These are phyloP conservation scores for Penicillium herquei DNA, from an alignment of 495 filamentous ascomycete genomes.

Conservation along the genomic window DNA sequence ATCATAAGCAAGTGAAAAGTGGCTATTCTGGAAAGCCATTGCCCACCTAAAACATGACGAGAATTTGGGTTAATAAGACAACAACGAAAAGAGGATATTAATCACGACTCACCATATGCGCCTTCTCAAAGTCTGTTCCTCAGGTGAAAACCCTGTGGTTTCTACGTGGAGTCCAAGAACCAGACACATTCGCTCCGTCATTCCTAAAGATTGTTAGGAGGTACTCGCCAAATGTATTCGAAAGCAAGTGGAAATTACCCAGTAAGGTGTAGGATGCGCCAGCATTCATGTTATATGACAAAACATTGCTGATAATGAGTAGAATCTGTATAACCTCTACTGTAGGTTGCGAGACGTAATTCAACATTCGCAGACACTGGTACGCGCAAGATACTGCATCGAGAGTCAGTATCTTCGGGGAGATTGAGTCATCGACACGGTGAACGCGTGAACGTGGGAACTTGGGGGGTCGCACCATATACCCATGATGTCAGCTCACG, in stretches of 20 bases:
- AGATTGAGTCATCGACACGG: background rate
- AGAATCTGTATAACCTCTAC: conserved; percentile 58
- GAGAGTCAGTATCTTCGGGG: conserved; percentile 11
- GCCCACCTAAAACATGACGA: conserved; percentile 42
- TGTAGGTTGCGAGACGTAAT: conserved; percentile 57
- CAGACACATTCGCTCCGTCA: conserved; percentile 59
- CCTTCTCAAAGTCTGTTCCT: conserved; percentile 34
- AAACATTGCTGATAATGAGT: conserved; percentile 58
- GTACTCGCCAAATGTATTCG: background rate
- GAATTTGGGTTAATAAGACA: background rate
- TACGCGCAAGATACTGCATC: conserved; percentile 57
- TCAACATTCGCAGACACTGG: conserved; percentile 60
- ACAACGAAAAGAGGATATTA: background rate
- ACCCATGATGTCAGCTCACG: conserved; percentile 60
- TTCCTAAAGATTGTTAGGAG: conserved; percentile 32
- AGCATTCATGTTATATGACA: conserved; percentile 65
- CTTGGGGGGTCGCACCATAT: conserved; percentile 41
- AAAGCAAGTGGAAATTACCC: conserved; percentile 30
- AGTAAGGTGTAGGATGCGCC: conserved; percentile 61
- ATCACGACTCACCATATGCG: conserved; percentile 38
- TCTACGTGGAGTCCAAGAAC: conserved; percentile 57
- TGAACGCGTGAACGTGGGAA: too few relatives aligned
- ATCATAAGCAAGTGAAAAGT: conserved; percentile 61
- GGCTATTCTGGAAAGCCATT: conserved; percentile 60
- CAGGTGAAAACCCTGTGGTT: conserved; percentile 42